Base-by-base conservation (phyloP, 345 rosid genomes). In the Cardamine resedifolia region DNA sequence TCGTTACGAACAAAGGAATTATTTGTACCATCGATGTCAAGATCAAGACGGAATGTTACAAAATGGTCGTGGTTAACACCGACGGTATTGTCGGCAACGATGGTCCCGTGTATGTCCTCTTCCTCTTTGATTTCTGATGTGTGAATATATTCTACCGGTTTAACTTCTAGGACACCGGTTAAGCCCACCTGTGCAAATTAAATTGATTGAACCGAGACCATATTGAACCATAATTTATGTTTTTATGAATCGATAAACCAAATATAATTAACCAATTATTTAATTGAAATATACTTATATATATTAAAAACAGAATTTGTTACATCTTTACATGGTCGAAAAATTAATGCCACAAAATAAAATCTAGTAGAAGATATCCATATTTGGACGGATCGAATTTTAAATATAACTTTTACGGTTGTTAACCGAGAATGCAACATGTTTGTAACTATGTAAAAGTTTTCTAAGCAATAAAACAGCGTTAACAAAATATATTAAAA, bases 21-120 rank as follows among this genome's bases (percentile, higher is more conserved):
- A n/a, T n/a, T 28, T 5, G 52, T 33, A 3, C 92, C 89, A 26
- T 85, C 89, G 4, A 87, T 60, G 57, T 87, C 92, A 8, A 85
- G 77, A 70, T 85, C 89, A 12, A 87, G 79, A 64, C 79, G 80
- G 58, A 70, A 83, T 14, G 76, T 73, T 10, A 87, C 30, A 76
- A 77, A 87, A 58, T 87, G 92, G 74, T 85, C 87, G 41, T 87
- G 92, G 72, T 74, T n/a, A 1, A 72, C 38, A 8, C 82, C 87
- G 2, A 87, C 70, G 1, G 81, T 59, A 3, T 85, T 76, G 14
- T 80, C 88, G 9, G 87, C 86, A 16, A 83, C 49, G 26, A 83
- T 51, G 5, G 86, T 82, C 10, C 91, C 87, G 5, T 83, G 78
- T 1, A 65, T 58, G 30, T 85, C 85, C 1, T 59, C 78, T 15